Base-by-base conservation (phyloP, 768 basidiomycete genomes). In the Mycena capillaripes region DNA sequence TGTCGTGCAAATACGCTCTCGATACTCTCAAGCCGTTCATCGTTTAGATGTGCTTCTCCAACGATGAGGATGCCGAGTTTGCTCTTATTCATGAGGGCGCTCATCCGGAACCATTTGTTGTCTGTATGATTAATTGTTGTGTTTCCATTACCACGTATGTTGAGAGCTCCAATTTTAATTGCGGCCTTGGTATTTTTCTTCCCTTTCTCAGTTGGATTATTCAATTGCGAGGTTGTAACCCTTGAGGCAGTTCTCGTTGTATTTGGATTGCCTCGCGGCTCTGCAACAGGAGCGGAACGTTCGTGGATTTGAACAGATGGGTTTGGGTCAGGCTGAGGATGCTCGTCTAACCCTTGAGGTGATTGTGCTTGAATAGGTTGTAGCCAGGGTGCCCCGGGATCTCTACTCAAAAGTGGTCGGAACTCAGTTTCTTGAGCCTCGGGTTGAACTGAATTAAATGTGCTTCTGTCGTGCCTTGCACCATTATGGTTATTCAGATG, bases 81-180 rank as follows among this genome's bases (percentile, higher is more conserved):
- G 2, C 48, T 9, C 9, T 63, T n/a, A 30, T 32, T 67, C 50
- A 71, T 53, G 0, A 69, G 16, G 27, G 68, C 57, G 40, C 56
- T 68, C 21, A 74, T 32, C 1, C 60, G 29, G 25, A n/a, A 67
- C 73, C 73, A 76, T 60, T 69, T 74, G 14, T 69, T 64, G 9
- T 62, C 64, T 0, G 61, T 61, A 0, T 58, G 64, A n/a, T 40
- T 72, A 11, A n/a, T n/a, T 67, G 72, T 19, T 44, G 29, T 10
- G 73, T 75, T 38, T 75, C n/a, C n/a, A n/a, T n/a, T n/a, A n/a
- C n/a, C n/a, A n/a, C n/a, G n/a, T n/a, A n/a, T n/a, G n/a, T n/a
- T 75, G 10, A 75, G 50, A 10, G 67, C 50, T 1, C 68, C 57
- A 1, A 75, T 30, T 40, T 55, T 61, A 1, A 70, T 34, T 6